These are phyloP conservation scores for Kodamaea plutei DNA, from an alignment of 1,139 yeast species.

Conservation along the genomic window DNA sequence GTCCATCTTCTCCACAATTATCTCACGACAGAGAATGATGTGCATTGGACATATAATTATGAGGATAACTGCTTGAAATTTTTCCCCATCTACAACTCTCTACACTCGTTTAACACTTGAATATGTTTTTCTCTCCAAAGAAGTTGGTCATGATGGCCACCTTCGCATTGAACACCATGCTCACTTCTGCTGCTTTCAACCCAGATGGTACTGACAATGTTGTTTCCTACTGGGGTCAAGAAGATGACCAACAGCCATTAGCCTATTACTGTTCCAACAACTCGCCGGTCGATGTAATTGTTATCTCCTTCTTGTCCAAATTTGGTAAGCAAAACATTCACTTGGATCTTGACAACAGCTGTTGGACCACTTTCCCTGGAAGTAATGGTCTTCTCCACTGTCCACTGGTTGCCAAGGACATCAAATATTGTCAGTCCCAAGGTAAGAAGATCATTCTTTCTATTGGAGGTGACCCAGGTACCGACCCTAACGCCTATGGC, in stretches of 20 bases:
- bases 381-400: constrained; percentile 55
- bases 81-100: background rate
- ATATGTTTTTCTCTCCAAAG: background rate
- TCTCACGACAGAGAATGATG: too few relatives aligned
- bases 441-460: constrained; percentile 78
- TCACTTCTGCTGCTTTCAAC: constrained; percentile 2
- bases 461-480: constrained; percentile 79
- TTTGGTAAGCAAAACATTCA: constrained; percentile 14
- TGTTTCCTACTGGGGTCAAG: constrained; percentile 88
- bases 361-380: constrained; percentile 42
- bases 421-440: constrained; percentile 66
- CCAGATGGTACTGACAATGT: constrained; percentile 22
- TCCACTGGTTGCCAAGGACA: constrained; percentile 63
- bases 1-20: too few relatives aligned
- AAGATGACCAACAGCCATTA: constrained; percentile 70
- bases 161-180: background rate
- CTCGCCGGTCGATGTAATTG: constrained; percentile 63
- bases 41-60: too few relatives aligned
- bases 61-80: too few relatives aligned
- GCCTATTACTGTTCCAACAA: constrained; percentile 63
- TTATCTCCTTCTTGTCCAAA: constrained; percentile 65
- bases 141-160: background rate
- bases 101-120: background rate
- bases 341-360: constrained; percentile 66
- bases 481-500: constrained; percentile 44